These are phyloP conservation scores for Neoboletus brunneissimus DNA, from an alignment of 768 basidiomycete genomes.

Conservation along the genomic window DNA sequence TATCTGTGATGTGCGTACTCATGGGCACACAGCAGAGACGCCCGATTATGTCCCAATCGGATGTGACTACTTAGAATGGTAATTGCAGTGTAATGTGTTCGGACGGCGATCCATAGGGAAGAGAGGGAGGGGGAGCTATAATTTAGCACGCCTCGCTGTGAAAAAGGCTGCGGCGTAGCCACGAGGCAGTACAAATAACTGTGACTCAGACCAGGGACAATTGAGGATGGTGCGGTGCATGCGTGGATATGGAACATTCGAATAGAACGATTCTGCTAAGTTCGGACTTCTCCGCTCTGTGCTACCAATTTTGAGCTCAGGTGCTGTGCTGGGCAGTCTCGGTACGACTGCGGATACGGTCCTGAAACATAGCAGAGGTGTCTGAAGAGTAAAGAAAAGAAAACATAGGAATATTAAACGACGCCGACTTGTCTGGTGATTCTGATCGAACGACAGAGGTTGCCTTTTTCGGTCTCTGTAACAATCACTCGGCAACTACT, in stretches of 20 bases:
- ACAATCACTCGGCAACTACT: not conserved
- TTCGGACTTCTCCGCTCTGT: constrained; percentile 19
- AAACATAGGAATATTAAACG: not conserved
- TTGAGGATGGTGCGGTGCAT: constrained; percentile 1
- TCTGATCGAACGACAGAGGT: constrained; percentile 6
- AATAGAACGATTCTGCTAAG: constrained; percentile 16
- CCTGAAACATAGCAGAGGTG: not conserved
- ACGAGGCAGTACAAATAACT: constrained; percentile 9
- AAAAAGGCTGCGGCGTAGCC: not conserved
- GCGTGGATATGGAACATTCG: constrained; percentile 26
- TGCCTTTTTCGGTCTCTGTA: constrained; percentile 3
- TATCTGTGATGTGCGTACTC: not conserved
- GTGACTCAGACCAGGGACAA: not conserved
- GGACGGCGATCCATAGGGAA: not conserved
- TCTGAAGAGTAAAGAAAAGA: not conserved
- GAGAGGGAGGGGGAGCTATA: not conserved
- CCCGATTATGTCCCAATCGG: not conserved
- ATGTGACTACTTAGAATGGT: not conserved
- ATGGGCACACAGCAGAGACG: not conserved
- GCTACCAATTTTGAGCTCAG: not conserved
- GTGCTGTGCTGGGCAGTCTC: not conserved
- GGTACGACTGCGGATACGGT: not conserved
- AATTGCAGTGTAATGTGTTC: not conserved
- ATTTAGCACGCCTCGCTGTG: not conserved
- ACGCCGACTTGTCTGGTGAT: not conserved